These are phyloP conservation scores for Colletotrichum echinochloae DNA, from an alignment of 2,329 filamentous ascomycete species.

Conservation along the genomic window DNA sequence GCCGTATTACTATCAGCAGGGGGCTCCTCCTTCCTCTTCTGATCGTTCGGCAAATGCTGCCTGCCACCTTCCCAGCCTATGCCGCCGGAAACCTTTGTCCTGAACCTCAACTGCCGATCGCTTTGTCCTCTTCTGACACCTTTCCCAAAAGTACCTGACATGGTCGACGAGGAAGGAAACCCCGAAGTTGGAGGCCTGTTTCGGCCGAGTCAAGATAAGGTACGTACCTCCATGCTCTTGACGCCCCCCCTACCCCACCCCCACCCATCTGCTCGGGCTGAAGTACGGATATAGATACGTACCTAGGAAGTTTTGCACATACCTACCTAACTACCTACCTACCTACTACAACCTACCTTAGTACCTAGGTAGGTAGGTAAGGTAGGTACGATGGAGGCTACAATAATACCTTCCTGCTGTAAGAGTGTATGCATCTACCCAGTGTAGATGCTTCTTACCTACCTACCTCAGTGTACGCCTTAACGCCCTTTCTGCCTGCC, in stretches of 20 bases:
- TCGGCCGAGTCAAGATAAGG: neutral
- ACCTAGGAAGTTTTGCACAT: neutral
- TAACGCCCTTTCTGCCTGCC: neutral
- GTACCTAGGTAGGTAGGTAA: too few species aligned
- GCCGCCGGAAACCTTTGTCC: neutral
- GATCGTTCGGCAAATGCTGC: neutral
- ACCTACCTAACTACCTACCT: neutral
- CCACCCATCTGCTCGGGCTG: neutral
- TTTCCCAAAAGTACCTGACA: neutral
- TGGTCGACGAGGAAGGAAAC: neutral
- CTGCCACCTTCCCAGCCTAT: neutral
- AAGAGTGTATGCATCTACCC: too few species aligned
- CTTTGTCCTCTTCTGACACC: neutral
- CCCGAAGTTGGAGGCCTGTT: neutral
- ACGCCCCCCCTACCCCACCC: neutral
- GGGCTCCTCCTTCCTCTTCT: neutral
- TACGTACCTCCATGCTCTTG: neutral
- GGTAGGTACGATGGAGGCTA: too few species aligned
- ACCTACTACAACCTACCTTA: too few species aligned
- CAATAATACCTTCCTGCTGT: too few species aligned
- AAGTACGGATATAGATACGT: neutral
- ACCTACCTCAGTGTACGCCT: neutral
- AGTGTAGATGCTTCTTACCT: too few species aligned
- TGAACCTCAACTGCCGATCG: neutral
- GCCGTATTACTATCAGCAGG: neutral